Evolutionary conservation across 331 rosid species (phyloP), one percentile per base, ranked within the genome.

Genomic region (Spiraea crenata): DNA sequence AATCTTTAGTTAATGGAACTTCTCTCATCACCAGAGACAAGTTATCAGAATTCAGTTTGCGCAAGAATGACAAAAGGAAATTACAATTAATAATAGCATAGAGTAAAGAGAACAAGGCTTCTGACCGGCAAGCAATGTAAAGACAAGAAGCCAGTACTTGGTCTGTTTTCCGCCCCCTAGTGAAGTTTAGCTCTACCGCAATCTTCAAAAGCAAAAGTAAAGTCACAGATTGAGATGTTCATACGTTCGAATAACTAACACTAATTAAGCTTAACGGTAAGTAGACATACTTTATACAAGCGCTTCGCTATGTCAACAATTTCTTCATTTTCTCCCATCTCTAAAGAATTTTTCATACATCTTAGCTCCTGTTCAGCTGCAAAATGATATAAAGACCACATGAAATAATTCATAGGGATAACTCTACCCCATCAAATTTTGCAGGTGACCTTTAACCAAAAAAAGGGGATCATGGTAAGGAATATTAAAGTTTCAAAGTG

Each of bases 51-150:
- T 6, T 15, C 15, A 8, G 7, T 66, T 35, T 48, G 46, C 37
- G 25, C 19, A 45, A 67, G 48, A 50, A 9, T 9, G 7, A 58
- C n/a, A 56, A 0, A 0, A 50, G 31, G 20, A 74, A 19, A 42
- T 15, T 75, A 68, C 49, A 40, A 13, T 40, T 12, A 41, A 55
- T 45, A 45, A 52, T 49, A 49, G 17, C 61, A 39, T 55, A 66
- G 59, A 70, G 50, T 49, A 67, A 52, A 14, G 17, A n/a, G 17
- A n/a, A 62, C 17, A 41, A 16, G 19, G 31, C 25, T 50, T 40
- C 85, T 71, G 76, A 93, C 97, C 97, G 88, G 76, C 89, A 93
- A 40, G 98, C 96, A 81, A 90, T 85, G 82, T 93, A 93, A 39
- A 93, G 89, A 82, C 98, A 93, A 63, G 97, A 82, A 65, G 93